These are phyloP conservation scores for Zopfochytrium polystomum DNA, from an alignment of 371 early-diverging fungal species.

Conservation along the genomic window DNA sequence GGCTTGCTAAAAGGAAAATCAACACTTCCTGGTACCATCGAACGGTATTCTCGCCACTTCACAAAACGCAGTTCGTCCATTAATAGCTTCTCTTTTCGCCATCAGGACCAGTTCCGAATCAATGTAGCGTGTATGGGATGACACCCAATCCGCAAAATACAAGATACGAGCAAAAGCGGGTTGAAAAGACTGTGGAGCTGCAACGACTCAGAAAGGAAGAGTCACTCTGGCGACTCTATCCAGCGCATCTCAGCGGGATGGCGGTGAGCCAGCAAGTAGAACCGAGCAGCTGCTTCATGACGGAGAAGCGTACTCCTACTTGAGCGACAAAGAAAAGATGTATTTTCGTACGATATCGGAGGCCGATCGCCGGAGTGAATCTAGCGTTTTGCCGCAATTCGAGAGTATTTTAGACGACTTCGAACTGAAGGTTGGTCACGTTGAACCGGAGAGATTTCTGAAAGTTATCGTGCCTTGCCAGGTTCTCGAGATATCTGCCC, in stretches of 20 bases:
- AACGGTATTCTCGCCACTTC: slow-evolving; percentile 18
- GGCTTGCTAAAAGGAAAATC: slow-evolving; percentile 41
- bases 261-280: background rate
- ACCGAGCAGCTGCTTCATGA: too few species aligned
- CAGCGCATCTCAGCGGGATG: background rate
- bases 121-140: slow-evolving; percentile 3
- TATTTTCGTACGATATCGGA: background rate
- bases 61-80: background rate
- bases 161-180: slow-evolving; percentile 42
- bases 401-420: background rate
- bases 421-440: background rate
- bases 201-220: slow-evolving; percentile 19
- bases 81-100: background rate
- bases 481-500: slow-evolving; percentile 5
- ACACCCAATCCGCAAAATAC: slow-evolving; percentile 60
- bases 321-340: background rate
- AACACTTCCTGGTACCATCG: slow-evolving; percentile 60
- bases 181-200: slow-evolving; percentile 36
- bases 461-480: background rate
- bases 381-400: background rate
- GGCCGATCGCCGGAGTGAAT: slow-evolving; percentile 6
- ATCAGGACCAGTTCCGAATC: slow-evolving; percentile 8
- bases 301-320: background rate
- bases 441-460: background rate
- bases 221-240: too few species aligned